Evolutionary conservation across 352 stramenopile species (phyloP).

Genomic region (Nothophytophthora sp.): DNA sequence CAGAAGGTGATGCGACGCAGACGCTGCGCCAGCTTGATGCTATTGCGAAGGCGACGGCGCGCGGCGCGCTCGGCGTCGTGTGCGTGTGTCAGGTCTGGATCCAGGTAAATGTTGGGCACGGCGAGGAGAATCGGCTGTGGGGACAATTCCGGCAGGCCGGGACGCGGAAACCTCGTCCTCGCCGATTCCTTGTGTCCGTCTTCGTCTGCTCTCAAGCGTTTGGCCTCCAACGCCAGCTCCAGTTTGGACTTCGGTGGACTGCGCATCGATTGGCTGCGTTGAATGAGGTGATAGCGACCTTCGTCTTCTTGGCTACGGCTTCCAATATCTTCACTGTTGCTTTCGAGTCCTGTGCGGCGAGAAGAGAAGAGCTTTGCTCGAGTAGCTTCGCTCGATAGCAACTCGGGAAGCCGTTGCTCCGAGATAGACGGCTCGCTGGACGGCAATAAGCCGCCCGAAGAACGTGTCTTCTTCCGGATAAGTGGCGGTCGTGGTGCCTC

Average conservation of each 20-base stretch:
- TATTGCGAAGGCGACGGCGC: conserved; percentile 40
- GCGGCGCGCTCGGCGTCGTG: conserved; percentile 43
- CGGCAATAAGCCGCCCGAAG: conserved; percentile 4
- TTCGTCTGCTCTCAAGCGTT: conserved; percentile 8
- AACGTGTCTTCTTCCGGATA: conserved; percentile 13
- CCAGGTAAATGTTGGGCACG: conserved; percentile 65
- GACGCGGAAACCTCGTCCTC: conserved; percentile 16
- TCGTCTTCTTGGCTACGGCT: not conserved
- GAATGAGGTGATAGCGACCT: conserved; percentile 11
- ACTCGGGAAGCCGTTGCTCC: conserved; percentile 11
- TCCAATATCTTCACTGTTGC: conserved; percentile 12
- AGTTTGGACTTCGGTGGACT: conserved; percentile 18
- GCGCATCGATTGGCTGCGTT: too few relatives aligned
- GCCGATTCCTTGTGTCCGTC: conserved; percentile 11
- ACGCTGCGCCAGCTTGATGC: conserved; percentile 38
- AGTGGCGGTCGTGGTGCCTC: conserved; percentile 11
- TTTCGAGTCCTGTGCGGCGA: too few relatives aligned
- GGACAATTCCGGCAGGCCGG: conserved; percentile 23
- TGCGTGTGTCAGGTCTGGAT: conserved; percentile 39
- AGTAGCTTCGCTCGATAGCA: too few relatives aligned
- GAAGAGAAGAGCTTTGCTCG: too few relatives aligned
- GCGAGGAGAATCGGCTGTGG: conserved; percentile 41
- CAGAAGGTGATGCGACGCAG: conserved; percentile 53
- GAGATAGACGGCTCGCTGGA: not conserved
- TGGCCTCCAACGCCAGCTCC: conserved; percentile 19